A percentile compares a stretch with the other conserved stretches of the same genome.
These are phyloP conservation scores for Trichoderma erinaceum DNA, from an alignment of 495 filamentous ascomycete species.

Conservation along the genomic window DNA sequence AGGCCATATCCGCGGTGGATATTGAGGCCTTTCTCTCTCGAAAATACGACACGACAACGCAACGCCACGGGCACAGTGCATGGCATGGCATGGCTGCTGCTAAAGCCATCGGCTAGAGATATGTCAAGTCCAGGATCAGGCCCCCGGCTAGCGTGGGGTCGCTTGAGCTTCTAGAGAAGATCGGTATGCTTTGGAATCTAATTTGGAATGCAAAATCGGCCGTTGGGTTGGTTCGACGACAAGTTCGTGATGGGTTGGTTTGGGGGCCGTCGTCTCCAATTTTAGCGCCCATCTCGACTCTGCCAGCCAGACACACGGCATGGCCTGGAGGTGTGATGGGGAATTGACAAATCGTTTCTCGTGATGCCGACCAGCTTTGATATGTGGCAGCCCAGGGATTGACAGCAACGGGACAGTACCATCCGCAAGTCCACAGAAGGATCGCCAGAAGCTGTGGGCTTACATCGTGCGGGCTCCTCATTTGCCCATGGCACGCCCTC, in stretches of 20 bases:
- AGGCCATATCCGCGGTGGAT: neutral
- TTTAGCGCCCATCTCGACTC: neutral
- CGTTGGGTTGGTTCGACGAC: neutral
- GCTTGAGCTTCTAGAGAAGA: slow-evolving; percentile 6
- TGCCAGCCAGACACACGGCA: neutral
- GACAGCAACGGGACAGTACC: neutral
- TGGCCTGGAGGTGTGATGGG: neutral
- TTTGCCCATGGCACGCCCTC: neutral
- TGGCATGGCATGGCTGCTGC: neutral
- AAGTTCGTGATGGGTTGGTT: neutral
- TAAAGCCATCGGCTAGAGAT: neutral
- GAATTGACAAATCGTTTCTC: slow-evolving; percentile 1
- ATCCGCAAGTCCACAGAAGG: slow-evolving; percentile 6
- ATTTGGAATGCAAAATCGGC: neutral
- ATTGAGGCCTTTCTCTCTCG: neutral
- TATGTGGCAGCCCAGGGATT: neutral
- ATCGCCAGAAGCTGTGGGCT: neutral
- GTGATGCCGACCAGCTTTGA: neutral
- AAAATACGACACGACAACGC: neutral
- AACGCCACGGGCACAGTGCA: neutral
- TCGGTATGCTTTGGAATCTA: slow-evolving; percentile 3
- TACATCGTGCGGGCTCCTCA: slow-evolving; percentile 5
- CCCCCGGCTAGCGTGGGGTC: slow-evolving; percentile 10
- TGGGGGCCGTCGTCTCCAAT: neutral
- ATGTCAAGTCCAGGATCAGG: neutral